phyloP scores from a whole-genome alignment of 1,139 yeast genomes.

The Scheffersomyces lignicola region DNA sequence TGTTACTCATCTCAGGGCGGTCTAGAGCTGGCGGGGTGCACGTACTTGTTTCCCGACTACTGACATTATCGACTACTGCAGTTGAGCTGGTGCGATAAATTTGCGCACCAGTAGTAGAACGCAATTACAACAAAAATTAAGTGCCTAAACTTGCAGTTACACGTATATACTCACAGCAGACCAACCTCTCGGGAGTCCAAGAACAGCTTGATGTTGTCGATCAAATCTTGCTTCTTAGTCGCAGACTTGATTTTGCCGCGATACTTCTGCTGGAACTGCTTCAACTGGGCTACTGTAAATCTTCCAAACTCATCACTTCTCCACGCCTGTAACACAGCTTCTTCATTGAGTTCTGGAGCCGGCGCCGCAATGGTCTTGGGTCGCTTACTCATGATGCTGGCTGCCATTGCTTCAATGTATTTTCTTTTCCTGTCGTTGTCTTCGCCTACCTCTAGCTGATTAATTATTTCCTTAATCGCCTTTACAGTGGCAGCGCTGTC shows the following conservation, averaged over 20 bases:
- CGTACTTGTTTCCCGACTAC: too few species aligned
- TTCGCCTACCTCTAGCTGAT: conserved; percentile 13
- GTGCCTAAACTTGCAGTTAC: too few species aligned
- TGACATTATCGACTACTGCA: too few species aligned
- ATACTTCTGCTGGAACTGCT: conserved; percentile 33
- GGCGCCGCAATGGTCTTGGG: conserved; percentile 14
- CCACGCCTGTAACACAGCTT: conserved; percentile 41
- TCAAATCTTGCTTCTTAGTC: conserved; percentile 41
- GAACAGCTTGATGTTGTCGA: conserved; percentile 33
- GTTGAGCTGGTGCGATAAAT: too few species aligned
- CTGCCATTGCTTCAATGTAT: conserved; percentile 13
- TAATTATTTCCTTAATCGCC: conserved; percentile 17
- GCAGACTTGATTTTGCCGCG: conserved; percentile 34
- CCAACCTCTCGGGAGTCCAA: conserved; percentile 15
- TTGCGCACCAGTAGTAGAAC: too few species aligned
- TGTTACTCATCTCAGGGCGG: too few species aligned
- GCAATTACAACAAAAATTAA: too few species aligned
- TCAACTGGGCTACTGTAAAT: conserved; percentile 44
- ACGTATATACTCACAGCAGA: too few species aligned
- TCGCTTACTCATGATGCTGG: conserved; percentile 14
- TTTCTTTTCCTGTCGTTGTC: conserved; percentile 20
- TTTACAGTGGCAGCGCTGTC: conserved; percentile 10
- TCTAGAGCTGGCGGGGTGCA: too few species aligned
- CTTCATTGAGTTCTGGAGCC: conserved; percentile 30
- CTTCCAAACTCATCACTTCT: conserved; percentile 30